Percentiles rank a stretch among this genome's conserved stretches.
phyloP scores from a whole-genome alignment of 1,139 yeast species.

The Entelexis sorbosivorans region DNA sequence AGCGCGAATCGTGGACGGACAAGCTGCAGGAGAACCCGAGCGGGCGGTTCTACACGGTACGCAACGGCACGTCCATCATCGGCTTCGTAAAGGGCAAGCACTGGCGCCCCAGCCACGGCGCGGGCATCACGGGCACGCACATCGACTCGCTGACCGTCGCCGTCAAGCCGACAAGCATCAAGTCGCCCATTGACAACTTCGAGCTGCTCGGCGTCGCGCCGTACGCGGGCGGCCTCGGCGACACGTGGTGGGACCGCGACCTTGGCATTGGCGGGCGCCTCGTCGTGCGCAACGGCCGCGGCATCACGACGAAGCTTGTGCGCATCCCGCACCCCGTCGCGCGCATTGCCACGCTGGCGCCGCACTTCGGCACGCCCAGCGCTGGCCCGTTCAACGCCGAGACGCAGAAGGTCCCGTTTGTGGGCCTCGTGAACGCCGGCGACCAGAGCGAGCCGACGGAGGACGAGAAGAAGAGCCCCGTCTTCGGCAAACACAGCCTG shows the following conservation, averaged over 20 bases:
- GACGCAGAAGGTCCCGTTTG: slow-evolving; percentile 78
- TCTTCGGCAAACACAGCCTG: slow-evolving; percentile 60
- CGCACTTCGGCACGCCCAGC: slow-evolving; percentile 74
- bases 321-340: slow-evolving; percentile 75
- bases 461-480: slow-evolving; percentile 51
- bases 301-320: slow-evolving; percentile 53
- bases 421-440: slow-evolving; percentile 40
- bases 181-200: slow-evolving; percentile 57
- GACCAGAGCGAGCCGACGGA: slow-evolving; percentile 35
- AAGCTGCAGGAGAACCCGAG: slow-evolving; percentile 30
- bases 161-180: slow-evolving; percentile 77
- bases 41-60: slow-evolving; percentile 63
- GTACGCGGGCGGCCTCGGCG: slow-evolving; percentile 71
- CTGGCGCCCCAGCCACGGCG: slow-evolving; percentile 71
- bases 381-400: slow-evolving; percentile 77
- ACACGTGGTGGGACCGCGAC: slow-evolving; percentile 90
- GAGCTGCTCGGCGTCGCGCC: slow-evolving; percentile 86
- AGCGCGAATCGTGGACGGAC: slow-evolving; percentile 65
- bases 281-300: slow-evolving; percentile 40
- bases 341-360: slow-evolving; percentile 92
- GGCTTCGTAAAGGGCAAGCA: slow-evolving; percentile 74
- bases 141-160: slow-evolving; percentile 63
- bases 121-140: slow-evolving; percentile 62
- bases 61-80: slow-evolving; percentile 70
- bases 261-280: slow-evolving; percentile 87